Evolutionary conservation across 2,329 filamentous ascomycete species (phyloP), one percentile per base, ranked within the genome.

Genomic region (Epichloe sp.): DNA sequence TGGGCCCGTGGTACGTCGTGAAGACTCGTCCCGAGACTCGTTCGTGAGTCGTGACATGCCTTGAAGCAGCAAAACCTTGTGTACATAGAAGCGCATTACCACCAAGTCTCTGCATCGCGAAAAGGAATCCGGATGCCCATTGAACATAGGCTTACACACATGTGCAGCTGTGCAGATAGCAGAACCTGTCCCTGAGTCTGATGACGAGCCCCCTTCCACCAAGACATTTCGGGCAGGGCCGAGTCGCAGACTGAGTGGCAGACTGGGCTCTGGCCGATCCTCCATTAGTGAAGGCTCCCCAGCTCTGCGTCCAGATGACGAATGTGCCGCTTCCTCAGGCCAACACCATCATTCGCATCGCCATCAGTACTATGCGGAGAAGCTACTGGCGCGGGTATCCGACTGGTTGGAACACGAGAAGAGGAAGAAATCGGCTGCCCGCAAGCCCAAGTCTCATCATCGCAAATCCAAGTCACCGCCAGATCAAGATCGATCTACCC

Each of bases 381-480:
- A 74, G 56, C 67, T 94, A 7, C 68, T 93, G 31, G 75, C 82
- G 19, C 87, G 94, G 62, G 82, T 96, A 14, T 76, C 79, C 26
- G 81, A 87, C 57, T 97, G 91, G 91, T 71, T 96, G 40, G 81
- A 90, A 58, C 79, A 83, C 47, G 89, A 96, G 68, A 85, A 83
- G 62, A 85, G 83, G 61, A 69, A 74, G 35, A 80, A 81, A 58
- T 75, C 77, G 40, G 67, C 73, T 10, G 74, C 75, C 10, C 53
- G 50, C 31, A 55, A 50, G 36, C 31, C 35, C 35, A 53, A 47
- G 48, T 53, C 71, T 65, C 62, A 61, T 38, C 70, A 65, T 54
- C 71, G 68, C 58, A 74, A 68, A 62, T 67, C 68, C 50, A 67
- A 66, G 53, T 68, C 66, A 44, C 67, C 64, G 42, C 58, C 61